Evolutionary conservation across 345 rosid genomes (phyloP).

Genomic region (Erucastrum elatum): DNA sequence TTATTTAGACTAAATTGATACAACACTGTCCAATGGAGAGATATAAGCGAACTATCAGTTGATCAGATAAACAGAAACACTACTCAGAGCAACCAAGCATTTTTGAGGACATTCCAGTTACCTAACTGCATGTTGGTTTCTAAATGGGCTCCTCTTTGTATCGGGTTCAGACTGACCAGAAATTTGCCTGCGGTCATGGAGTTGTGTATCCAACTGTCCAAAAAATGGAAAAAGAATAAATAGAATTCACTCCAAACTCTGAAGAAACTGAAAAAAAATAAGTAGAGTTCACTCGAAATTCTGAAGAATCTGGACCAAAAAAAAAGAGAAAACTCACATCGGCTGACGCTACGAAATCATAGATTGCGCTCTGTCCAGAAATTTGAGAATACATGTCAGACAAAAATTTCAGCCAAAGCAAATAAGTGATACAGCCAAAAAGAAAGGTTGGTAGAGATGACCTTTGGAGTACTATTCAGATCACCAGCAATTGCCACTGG

Average conservation of each 20-base stretch:
- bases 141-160: slow-evolving; percentile 36
- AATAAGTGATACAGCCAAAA: background rate
- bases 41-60: background rate
- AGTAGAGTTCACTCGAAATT: slow-evolving; percentile 4
- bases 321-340: slow-evolving; percentile 61
- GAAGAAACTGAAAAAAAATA: background rate
- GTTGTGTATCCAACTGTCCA: slow-evolving; percentile 65
- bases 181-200: slow-evolving; percentile 63
- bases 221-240: slow-evolving; percentile 27
- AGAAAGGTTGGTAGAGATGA: slow-evolving; percentile 29
- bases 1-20: slow-evolving; percentile 12
- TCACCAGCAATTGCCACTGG: slow-evolving; percentile 49
- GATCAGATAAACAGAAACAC: background rate
- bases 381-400: slow-evolving; percentile 30
- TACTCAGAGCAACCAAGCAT: slow-evolving; percentile 8
- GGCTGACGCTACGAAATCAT: slow-evolving; percentile 76
- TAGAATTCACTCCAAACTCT: slow-evolving; percentile 4
- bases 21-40: background rate
- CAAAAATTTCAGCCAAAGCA: slow-evolving; percentile 3
- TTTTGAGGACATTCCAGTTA: slow-evolving; percentile 15
- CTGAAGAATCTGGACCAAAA: background rate
- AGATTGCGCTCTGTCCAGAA: slow-evolving; percentile 74
- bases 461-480: slow-evolving; percentile 69
- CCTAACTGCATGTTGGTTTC: slow-evolving; percentile 43
- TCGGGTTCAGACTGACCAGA: slow-evolving; percentile 59